Conservation (phyloP, 2,329 filamentous ascomycete genomes). For the Aspergillus fumigatus region DNA sequence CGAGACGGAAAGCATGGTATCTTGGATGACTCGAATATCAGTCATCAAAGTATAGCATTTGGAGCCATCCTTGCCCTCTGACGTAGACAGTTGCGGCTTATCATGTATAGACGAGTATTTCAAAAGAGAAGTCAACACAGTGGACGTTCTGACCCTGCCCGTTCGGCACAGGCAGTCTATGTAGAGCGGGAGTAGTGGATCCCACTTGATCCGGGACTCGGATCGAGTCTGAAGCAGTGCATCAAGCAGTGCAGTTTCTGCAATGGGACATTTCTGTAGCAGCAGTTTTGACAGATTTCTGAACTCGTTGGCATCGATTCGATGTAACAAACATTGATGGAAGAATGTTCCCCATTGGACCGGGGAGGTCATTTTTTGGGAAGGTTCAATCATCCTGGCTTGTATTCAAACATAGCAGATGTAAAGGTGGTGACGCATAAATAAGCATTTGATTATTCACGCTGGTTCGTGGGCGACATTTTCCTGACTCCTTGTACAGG, state of each 20-base stretch:
- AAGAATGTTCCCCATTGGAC: conserved; percentile 37
- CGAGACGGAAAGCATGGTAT: conserved; percentile 37
- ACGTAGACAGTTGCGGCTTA: conserved; percentile 3
- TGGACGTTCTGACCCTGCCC: conserved; percentile 29
- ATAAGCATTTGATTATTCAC: not conserved
- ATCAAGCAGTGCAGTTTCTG: conserved; percentile 31
- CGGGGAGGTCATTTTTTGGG: conserved; percentile 23
- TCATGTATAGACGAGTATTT: conserved; percentile 33
- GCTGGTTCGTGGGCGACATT: not conserved
- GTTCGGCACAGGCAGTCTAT: conserved; percentile 35
- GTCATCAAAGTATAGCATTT: conserved; percentile 36
- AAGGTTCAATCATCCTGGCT: not conserved
- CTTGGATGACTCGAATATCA: conserved; percentile 40
- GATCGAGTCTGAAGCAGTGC: conserved; percentile 32
- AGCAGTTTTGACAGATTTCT: conserved; percentile 33
- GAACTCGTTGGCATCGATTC: conserved; percentile 37
- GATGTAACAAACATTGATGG: conserved; percentile 33
- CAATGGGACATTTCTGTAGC: conserved; percentile 26
- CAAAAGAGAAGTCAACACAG: conserved; percentile 30
- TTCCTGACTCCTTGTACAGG: not conserved
- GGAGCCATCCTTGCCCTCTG: conserved; percentile 10
- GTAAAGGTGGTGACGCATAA: not conserved
- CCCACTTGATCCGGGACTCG: conserved; percentile 33
- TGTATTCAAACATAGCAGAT: not conserved
- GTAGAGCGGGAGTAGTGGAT: conserved; percentile 40